These are phyloP conservation scores for Cytospora paraplurivora DNA, from an alignment of 2,329 filamentous ascomycete species.

Conservation along the genomic window DNA sequence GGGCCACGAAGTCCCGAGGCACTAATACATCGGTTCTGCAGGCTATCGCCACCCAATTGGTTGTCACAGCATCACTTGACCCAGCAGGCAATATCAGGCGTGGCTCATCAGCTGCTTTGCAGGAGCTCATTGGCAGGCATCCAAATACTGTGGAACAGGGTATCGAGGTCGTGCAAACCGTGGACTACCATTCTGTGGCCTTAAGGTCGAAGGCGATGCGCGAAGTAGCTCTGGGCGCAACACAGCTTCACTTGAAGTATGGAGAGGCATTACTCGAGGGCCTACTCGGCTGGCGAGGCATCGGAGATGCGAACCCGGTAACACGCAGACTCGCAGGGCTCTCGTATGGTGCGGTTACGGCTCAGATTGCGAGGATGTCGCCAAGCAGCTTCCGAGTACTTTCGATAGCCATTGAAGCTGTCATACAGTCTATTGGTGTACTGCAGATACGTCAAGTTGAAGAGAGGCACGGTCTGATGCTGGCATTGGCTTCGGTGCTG, in stretches of 20 bases:
- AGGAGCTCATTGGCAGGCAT: slow-evolving; percentile 91
- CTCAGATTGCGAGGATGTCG: slow-evolving; percentile 39
- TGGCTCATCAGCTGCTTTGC: slow-evolving; percentile 88
- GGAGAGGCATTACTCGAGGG: slow-evolving; percentile 70
- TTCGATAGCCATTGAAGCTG: slow-evolving; percentile 41
- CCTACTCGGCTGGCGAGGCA: slow-evolving; percentile 82
- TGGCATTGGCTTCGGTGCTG: slow-evolving; percentile 62
- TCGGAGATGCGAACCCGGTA: slow-evolving; percentile 74
- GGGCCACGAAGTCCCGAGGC: slow-evolving; percentile 9
- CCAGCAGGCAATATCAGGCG: slow-evolving; percentile 90
- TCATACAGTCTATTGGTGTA: slow-evolving; percentile 48
- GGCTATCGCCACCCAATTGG: slow-evolving; percentile 76
- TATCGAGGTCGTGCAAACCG: slow-evolving; percentile 81
- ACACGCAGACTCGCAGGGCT: slow-evolving; percentile 72
- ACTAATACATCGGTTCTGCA: slow-evolving; percentile 63
- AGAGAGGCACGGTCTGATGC: slow-evolving; percentile 67
- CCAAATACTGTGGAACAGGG: slow-evolving; percentile 81
- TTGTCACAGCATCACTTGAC: slow-evolving; percentile 82
- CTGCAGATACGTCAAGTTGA: slow-evolving; percentile 64
- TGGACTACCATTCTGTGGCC: slow-evolving; percentile 93
- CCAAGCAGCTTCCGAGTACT: slow-evolving; percentile 28
- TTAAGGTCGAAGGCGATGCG: slow-evolving; percentile 80
- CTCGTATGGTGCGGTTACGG: slow-evolving; percentile 65
- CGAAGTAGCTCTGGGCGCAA: slow-evolving; percentile 71
- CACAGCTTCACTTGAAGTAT: slow-evolving; percentile 67